phyloP scores from a whole-genome alignment of 2,329 filamentous ascomycete genomes.

The Trichophyton simii region DNA sequence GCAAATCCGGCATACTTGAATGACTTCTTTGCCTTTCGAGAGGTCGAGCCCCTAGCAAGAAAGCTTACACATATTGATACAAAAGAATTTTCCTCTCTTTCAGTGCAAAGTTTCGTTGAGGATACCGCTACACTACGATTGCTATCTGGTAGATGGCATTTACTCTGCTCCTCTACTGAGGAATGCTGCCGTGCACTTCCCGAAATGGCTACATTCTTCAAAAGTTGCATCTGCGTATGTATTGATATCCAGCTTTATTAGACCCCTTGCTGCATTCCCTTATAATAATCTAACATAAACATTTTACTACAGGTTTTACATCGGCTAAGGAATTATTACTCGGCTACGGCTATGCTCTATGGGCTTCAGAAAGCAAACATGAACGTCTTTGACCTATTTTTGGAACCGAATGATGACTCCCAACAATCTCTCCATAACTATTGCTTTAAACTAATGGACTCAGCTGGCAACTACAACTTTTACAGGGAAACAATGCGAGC shows the following conservation, averaged over 20 bases:
- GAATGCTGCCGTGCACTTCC: constrained; percentile 29
- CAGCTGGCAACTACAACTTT: constrained; percentile 23
- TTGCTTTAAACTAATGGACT: constrained; percentile 19
- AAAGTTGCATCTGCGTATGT: constrained; percentile 26
- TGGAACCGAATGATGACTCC: background rate
- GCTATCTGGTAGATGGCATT: constrained; percentile 22
- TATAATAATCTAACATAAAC: background rate
- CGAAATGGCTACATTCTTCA: constrained; percentile 21
- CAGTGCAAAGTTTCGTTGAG: constrained; percentile 16
- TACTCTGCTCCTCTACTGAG: constrained; percentile 23
- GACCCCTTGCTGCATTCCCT: background rate
- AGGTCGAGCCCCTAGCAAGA: constrained; percentile 22
- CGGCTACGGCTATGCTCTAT: constrained; percentile 25
- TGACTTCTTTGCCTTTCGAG: constrained; percentile 23
- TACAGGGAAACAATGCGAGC: constrained; percentile 25
- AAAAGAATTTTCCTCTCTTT: constrained; percentile 21
- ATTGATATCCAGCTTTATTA: background rate
- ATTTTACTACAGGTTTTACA: constrained; percentile 20
- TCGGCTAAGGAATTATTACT: constrained; percentile 24
- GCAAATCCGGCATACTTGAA: constrained; percentile 24
- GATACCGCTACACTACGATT: constrained; percentile 15
- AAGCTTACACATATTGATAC: constrained; percentile 23
- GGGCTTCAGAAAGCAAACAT: constrained; percentile 25
- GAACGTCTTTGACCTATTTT: constrained; percentile 3
- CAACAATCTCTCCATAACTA: background rate